phyloP scores from a whole-genome alignment of 2,329 filamentous ascomycete genomes.

The Penicillium expansum region DNA sequence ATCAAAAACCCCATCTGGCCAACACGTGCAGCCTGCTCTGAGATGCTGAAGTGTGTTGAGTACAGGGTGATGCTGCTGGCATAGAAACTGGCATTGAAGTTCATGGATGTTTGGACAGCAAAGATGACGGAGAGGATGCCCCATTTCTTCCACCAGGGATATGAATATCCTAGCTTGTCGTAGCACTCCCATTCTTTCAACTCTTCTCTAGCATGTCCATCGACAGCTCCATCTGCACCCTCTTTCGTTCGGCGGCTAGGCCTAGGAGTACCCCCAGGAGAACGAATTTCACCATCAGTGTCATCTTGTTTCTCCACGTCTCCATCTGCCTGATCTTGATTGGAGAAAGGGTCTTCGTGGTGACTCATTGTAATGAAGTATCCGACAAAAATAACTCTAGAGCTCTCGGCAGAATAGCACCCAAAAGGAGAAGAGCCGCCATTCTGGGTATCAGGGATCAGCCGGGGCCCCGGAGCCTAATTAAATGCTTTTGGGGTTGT shows the following conservation, averaged over 20 bases:
- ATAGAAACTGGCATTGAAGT: conserved; percentile 72
- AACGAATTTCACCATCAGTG: conserved; percentile 9
- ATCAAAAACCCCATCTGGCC: conserved; percentile 76
- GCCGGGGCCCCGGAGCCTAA: not conserved
- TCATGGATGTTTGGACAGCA: conserved; percentile 70
- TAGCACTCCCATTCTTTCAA: conserved; percentile 59
- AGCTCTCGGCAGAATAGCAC: not conserved
- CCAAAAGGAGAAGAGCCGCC: not conserved
- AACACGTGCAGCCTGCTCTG: conserved; percentile 63
- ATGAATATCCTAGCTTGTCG: conserved; percentile 62
- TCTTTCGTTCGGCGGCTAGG: conserved; percentile 11
- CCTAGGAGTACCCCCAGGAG: conserved; percentile 13
- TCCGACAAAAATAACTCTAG: not conserved
- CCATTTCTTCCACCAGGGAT: conserved; percentile 65
- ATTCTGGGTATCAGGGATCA: not conserved
- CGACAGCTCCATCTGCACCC: conserved; percentile 6
- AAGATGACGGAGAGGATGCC: conserved; percentile 66
- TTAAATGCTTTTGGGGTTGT: conserved; percentile 2
- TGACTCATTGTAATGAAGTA: conserved; percentile 12
- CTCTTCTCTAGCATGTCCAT: conserved; percentile 32
- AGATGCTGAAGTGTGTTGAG: conserved; percentile 63
- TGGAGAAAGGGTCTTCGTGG: conserved; percentile 1
- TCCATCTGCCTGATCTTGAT: conserved; percentile 5
- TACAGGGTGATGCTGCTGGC: conserved; percentile 65
- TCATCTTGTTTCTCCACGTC: conserved; percentile 23